A percentile compares a stretch with the other conserved stretches of the same genome.
phyloP scores from a whole-genome alignment of 225 moss, liverwort and hornwort genomes.

The Neckera pumila region DNA sequence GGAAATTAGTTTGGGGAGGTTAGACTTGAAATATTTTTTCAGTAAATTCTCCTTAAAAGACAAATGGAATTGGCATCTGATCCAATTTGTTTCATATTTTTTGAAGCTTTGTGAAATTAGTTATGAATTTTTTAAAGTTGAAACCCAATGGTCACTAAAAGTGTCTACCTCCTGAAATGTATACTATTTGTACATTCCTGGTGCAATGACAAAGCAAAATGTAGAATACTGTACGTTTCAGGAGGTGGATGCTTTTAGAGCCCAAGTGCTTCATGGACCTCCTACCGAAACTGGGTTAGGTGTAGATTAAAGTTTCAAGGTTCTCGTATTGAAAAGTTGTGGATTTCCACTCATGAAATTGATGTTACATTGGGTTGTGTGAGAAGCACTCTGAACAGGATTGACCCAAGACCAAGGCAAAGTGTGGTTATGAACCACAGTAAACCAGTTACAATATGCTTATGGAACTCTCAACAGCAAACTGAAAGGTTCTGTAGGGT shows the following conservation, averaged over 20 bases:
- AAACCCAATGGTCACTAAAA: background rate
- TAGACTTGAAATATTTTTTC: background rate
- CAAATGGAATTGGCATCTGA: background rate
- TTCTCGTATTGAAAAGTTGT: background rate
- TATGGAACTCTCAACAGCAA: background rate
- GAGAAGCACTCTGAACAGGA: background rate
- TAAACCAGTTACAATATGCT: background rate
- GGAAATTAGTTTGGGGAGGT: background rate
- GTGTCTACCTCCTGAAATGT: background rate
- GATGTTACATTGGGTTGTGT: background rate
- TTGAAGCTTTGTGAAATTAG: background rate
- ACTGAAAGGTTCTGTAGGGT: background rate
- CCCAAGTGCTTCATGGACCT: background rate
- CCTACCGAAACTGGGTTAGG: background rate
- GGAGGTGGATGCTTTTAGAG: background rate
- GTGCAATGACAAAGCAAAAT: background rate
- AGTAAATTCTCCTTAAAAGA: background rate
- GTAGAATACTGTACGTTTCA: background rate
- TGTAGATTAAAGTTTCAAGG: background rate
- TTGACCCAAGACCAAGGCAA: background rate
- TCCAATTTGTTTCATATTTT: background rate
- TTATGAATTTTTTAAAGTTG: background rate
- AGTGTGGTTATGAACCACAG: background rate
- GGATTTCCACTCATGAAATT: background rate
- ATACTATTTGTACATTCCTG: no score